Evolutionary conservation across 345 rosid genomes (phyloP), one percentile per base, ranked within the genome.

Genomic region (Euphorbia tirucalli): DNA sequence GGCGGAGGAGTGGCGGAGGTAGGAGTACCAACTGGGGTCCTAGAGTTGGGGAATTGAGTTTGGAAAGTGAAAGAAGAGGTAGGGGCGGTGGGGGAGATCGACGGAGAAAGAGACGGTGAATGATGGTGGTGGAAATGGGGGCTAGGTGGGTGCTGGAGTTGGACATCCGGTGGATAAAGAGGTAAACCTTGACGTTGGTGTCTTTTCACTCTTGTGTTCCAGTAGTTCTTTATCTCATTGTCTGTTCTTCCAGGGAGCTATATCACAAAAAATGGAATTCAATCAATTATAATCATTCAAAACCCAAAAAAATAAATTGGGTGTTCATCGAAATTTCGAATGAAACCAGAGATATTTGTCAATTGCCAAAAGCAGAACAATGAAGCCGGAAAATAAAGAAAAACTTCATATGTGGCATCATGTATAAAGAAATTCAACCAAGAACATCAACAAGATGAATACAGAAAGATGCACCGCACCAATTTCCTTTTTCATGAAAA

Each of bases 81-180:
- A 0, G 78, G 64, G 18, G n/a, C n/a, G n/a, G 65, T 54, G 5
- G 74, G 4, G 10, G 52, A 61, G 11, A 43, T 15, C 5, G 74
- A 58, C 21, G 43, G 50, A 14, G 52, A 18, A n/a, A 18, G 21
- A 19, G 21, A 19, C 11, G 46, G 35, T 48, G 49, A 25, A 32
- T 25, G 14, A 54, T 24, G 63, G 27, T 46, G 55, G 48, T 41
- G 43, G 49, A 46, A 28, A 24, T 59, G 72, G 25, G 37, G 41
- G 32, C 62, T 37, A 13, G 70, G 50, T 39, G 49, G 80, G 68
- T 80, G 83, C 46, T 78, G 82, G 7, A 84, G 86, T 64, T 72
- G 77, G 66, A 90, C 52, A 63, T 86, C 91, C 0, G 87, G 88
- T 11, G 76, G 71, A 58, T 73, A 78, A 2, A 69, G 65, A 7